phyloP scores from a whole-genome alignment of 768 basidiomycete species.

The Vararia minispora region DNA sequence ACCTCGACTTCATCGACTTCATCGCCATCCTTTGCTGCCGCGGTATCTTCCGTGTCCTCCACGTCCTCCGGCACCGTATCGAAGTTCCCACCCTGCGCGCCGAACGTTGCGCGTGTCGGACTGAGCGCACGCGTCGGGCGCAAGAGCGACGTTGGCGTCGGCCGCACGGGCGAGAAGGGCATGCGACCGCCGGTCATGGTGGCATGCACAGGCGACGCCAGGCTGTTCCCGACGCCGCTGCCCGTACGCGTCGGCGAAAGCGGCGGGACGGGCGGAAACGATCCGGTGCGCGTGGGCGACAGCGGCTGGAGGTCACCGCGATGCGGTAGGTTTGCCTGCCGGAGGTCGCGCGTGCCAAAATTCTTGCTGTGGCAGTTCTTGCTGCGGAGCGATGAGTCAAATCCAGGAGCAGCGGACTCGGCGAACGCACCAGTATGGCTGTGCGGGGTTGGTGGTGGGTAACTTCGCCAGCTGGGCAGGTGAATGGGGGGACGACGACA shows the following conservation, averaged over 20 bases:
- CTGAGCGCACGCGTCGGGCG: conserved; percentile 32
- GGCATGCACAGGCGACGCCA: too few species aligned
- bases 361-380: conserved; percentile 73
- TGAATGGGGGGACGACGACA: conserved; percentile 15
- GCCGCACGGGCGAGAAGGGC: conserved; percentile 10
- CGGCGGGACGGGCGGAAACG: conserved; percentile 18
- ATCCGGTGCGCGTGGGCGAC: conserved; percentile 14
- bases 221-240: conserved; percentile 9
- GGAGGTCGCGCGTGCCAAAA: conserved; percentile 68
- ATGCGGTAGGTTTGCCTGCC: conserved; percentile 58
- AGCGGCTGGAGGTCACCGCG: conserved; percentile 24
- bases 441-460: not conserved
- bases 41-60: not conserved
- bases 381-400: conserved; percentile 27
- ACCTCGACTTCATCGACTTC: conserved; percentile 15
- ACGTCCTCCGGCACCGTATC: conserved; percentile 2
- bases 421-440: conserved; percentile 34
- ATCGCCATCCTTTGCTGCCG: conserved; percentile 1
- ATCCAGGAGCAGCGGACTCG: conserved; percentile 1
- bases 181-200: conserved; percentile 17
- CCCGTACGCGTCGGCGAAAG: conserved; percentile 21
- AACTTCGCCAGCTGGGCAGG: conserved; percentile 3
- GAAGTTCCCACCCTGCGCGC: conserved; percentile 5
- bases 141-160: conserved; percentile 22
- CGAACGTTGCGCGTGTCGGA: conserved; percentile 16